Conservation (phyloP, 208 protist species). For the Crithidia expoeki region DNA sequence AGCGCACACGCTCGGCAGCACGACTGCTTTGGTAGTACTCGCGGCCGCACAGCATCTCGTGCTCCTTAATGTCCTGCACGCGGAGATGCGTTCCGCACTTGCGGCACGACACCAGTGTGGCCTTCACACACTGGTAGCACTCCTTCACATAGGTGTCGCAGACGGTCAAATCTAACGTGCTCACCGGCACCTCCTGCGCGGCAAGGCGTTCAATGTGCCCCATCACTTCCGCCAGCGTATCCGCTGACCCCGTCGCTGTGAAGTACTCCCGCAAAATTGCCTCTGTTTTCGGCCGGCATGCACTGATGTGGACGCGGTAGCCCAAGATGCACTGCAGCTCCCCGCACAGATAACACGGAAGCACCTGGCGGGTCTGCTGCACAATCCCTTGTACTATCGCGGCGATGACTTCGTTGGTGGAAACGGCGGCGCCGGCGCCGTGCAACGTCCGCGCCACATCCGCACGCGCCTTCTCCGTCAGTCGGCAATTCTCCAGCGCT, state of each 20-base stretch:
- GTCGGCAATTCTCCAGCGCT: constrained; percentile 21
- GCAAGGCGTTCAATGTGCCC: constrained; percentile 25
- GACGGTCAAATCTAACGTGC: constrained; percentile 26
- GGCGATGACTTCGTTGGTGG: constrained; percentile 41
- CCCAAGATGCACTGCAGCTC: constrained; percentile 52
- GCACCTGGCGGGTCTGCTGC: constrained; percentile 61
- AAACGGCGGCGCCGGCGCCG: constrained; percentile 5
- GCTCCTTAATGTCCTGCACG: constrained; percentile 75
- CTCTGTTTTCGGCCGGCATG: constrained; percentile 45
- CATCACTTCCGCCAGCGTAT: constrained; percentile 20
- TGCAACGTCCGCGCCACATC: constrained; percentile 4
- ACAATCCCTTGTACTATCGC: constrained; percentile 68
- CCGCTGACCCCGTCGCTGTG: constrained; percentile 10
- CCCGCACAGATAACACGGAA: constrained; percentile 80
- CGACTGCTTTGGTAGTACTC: constrained; percentile 47
- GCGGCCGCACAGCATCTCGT: constrained; percentile 65
- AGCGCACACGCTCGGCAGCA: constrained; percentile 42
- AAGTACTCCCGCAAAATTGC: constrained; percentile 42
- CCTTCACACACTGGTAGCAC: constrained; percentile 62
- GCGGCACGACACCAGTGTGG: constrained; percentile 61
- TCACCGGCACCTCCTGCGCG: constrained; percentile 27
- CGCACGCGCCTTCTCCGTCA: constrained; percentile 9
- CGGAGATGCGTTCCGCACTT: constrained; percentile 59
- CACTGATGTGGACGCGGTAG: constrained; percentile 62
- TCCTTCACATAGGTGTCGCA: constrained; percentile 36